Conservation (phyloP, 2,329 filamentous ascomycete species). For the Periglandula ipomoeae region DNA sequence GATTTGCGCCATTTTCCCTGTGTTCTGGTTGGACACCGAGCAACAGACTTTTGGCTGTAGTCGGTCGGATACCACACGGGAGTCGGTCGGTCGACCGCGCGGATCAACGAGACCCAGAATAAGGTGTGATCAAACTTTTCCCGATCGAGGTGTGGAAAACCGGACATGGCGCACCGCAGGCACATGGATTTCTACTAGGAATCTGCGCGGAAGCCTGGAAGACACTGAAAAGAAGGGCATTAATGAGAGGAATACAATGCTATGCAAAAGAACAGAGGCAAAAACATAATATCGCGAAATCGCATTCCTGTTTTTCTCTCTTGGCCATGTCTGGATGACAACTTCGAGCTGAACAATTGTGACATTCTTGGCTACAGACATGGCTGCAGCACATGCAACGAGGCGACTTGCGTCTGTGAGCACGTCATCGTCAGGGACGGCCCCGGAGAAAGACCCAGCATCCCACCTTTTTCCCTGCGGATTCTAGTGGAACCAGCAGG, state of each 20-base stretch:
- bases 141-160: neutral
- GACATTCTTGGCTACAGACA: neutral
- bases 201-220: too few species aligned
- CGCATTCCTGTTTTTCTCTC: too few species aligned
- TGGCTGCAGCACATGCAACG: too few species aligned
- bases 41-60: neutral
- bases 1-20: too few species aligned
- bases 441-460: neutral
- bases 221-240: too few species aligned
- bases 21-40: neutral
- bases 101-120: neutral
- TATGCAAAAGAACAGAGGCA: neutral
- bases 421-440: constrained; percentile 10
- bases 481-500: too few species aligned
- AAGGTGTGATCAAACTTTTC: neutral
- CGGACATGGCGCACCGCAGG: neutral
- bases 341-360: too few species aligned
- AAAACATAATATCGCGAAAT: too few species aligned
- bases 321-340: too few species aligned
- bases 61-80: neutral
- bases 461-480: constrained; percentile 1
- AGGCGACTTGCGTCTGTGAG: constrained; percentile 1
- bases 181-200: too few species aligned
- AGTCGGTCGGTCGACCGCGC: constrained; percentile 5
- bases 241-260: too few species aligned